A percentile compares a stretch with the other conserved stretches of the same genome.
These are phyloP conservation scores for Jatropha curcas DNA, from an alignment of 345 rosid genomes.

Conservation along the genomic window DNA sequence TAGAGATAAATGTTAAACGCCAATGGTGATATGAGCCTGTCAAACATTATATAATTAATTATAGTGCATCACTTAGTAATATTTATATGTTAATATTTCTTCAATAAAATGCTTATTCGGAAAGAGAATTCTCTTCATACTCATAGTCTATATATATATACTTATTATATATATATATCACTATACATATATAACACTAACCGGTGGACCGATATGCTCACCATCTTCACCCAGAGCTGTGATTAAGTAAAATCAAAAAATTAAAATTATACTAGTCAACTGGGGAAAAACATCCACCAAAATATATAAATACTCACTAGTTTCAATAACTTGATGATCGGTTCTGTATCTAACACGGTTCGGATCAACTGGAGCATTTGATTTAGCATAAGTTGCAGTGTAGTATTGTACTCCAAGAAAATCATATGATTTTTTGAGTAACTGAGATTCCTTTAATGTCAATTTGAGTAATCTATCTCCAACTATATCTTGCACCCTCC, in stretches of 20 bases:
- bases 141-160: too few species aligned
- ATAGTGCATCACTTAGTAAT: too few species aligned
- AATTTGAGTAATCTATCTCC: slow-evolving; percentile 11
- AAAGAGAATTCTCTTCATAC: too few species aligned
- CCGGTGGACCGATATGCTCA: not conserved
- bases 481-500: slow-evolving; percentile 9
- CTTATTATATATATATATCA: too few species aligned
- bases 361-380: not conserved
- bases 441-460: not conserved
- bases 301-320: too few species aligned
- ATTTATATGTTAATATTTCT: too few species aligned
- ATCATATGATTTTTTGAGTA: slow-evolving; percentile 15
- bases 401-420: slow-evolving; percentile 20
- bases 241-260: not conserved
- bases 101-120: too few species aligned
- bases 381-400: slow-evolving; percentile 6
- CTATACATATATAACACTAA: not conserved
- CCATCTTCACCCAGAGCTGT: not conserved
- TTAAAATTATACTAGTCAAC: too few species aligned
- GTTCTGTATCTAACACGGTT: not conserved
- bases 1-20: too few species aligned
- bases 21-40: too few species aligned
- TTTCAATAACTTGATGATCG: not conserved
- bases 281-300: too few species aligned
- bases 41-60: too few species aligned